Conservation (phyloP, 163 green algal species). For the Coccomyxa subellipsoidea region DNA sequence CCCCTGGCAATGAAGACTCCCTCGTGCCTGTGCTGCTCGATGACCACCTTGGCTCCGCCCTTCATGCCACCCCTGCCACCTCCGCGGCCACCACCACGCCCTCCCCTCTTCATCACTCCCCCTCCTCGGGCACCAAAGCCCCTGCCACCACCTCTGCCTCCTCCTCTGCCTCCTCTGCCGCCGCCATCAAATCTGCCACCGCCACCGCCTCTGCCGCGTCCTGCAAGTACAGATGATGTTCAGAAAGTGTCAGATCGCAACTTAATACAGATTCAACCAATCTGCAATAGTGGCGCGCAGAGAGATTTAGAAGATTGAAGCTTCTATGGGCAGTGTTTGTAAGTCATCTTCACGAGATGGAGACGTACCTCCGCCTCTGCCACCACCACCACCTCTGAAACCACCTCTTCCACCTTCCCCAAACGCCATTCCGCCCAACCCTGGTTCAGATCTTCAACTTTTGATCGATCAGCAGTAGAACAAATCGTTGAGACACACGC, state of each 20-base stretch:
- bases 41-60: constrained; percentile 65
- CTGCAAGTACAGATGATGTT: neutral
- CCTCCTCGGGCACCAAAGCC: constrained; percentile 22
- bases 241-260: neutral
- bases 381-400: constrained; percentile 6
- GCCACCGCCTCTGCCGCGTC: constrained; percentile 11
- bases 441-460: neutral
- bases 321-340: no score
- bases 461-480: no score
- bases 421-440: neutral
- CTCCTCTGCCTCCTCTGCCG: constrained; percentile 36
- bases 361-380: neutral
- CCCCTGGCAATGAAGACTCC: constrained; percentile 98
- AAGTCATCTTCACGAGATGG: neutral
- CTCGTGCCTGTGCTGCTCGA: constrained; percentile 89
- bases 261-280: no score
- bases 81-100: constrained; percentile 28
- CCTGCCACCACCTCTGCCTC: constrained; percentile 29
- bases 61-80: constrained; percentile 33
- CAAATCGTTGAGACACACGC: no score
- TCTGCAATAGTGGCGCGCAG: no score
- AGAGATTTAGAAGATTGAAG: no score
- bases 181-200: constrained; percentile 29
- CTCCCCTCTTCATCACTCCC: constrained; percentile 17
- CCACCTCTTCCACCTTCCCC: neutral